Conservation (phyloP, 75 land plant species). For the Picea glauca region DNA sequence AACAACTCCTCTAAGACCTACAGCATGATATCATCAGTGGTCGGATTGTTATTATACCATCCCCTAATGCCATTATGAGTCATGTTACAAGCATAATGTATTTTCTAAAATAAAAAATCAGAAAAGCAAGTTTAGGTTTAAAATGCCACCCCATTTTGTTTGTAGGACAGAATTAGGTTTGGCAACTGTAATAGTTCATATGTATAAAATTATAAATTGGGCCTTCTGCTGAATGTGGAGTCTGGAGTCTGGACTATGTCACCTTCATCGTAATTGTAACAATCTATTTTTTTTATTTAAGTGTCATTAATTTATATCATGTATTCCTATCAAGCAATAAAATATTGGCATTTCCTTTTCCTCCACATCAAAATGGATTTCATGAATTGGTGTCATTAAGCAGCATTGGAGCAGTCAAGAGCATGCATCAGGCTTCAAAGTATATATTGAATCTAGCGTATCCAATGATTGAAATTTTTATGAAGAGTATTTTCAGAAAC, state of each 20-base stretch:
- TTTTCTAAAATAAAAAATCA: not conserved
- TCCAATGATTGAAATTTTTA: not conserved
- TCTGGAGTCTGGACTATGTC: no score
- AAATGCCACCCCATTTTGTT: not conserved
- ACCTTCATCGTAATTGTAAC: no score
- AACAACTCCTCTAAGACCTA: conserved; percentile 73
- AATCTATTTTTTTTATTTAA: no score
- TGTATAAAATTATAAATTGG: no score
- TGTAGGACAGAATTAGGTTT: not conserved
- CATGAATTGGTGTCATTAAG: not conserved
- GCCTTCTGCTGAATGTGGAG: no score
- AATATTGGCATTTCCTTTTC: not conserved
- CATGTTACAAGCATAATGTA: not conserved
- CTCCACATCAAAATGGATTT: not conserved
- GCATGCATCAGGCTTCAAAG: not conserved
- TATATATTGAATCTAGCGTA: not conserved
- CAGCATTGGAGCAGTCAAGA: not conserved
- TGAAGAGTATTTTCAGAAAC: not conserved
- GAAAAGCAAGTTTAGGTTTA: not conserved
- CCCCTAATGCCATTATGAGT: not conserved
- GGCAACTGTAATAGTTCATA: no score
- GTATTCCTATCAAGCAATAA: not conserved
- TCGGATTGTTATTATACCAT: not conserved
- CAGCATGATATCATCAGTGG: not conserved
- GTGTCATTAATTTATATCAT: not conserved